Base-by-base conservation (phyloP, 805 yeast genomes). In the Nematodospora valgi region DNA sequence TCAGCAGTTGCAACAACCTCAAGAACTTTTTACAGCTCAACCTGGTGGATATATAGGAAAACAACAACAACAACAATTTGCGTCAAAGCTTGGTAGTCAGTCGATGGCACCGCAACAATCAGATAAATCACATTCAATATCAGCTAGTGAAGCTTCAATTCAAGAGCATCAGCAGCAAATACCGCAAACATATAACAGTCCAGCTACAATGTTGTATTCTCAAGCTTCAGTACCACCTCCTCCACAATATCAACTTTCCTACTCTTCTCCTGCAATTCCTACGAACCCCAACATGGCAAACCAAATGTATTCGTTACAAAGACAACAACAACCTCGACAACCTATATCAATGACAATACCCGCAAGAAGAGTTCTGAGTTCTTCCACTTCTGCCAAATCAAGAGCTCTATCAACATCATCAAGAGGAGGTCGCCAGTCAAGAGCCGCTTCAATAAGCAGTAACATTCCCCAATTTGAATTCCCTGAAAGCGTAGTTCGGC, bases 401-500 rank as follows among this genome's bases (percentile, higher is more conserved):
- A 21, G 11, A 15, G 12, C 23, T 15, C 12, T 23, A 13, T 9
- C 23, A n/a, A 10, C 5, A 5, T 30, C 39, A 7, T 21, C 32
- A 2, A 28, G 27, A 23, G 34, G 30, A 26, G 20, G 34, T 16
- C 39, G 30, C 6, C 52, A 45, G 27, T 44, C 46, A 22, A 41
- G 53, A 28, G 38, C 38, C 9, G 46, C 51, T 4, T 45, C 54
- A 6, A 34, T 34, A 12, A 26, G 33, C 4, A 34, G 37, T 14
- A 38, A 40, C 4, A 36, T 30, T 19, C 38, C 30, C 5, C 27
- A 27, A 11, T 14, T 29, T 21, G 52, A 46, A 9, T 45, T 34
- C 33, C 44, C 48, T 3, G 49, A 48, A 22, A 23, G 23, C 5
- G 46, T 49, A 2, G 37, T 39, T 6, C 61, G 60, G 32, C 70